A percentile compares a stretch with the other conserved stretches of the same genome.
phyloP scores from a whole-genome alignment of 2,329 filamentous ascomycete species.

The Ceratocystis destructans region DNA sequence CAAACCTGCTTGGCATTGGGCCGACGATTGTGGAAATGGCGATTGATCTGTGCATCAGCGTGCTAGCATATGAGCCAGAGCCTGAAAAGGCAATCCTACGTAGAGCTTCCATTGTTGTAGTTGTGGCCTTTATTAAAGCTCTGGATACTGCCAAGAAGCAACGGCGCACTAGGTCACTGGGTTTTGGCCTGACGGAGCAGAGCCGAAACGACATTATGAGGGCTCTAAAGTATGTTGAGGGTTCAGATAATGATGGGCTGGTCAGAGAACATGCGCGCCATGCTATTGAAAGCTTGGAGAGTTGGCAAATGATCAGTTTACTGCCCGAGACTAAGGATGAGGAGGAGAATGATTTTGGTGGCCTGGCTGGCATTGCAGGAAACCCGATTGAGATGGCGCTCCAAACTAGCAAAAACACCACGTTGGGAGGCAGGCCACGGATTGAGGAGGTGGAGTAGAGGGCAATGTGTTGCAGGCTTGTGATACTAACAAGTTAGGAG shows the following conservation, averaged over 20 bases:
- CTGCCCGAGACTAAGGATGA: constrained; percentile 28
- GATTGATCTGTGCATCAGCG: constrained; percentile 48
- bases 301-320: constrained; percentile 42
- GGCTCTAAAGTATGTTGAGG: constrained; percentile 49
- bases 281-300: constrained; percentile 52
- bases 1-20: constrained; percentile 43
- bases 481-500: not conserved
- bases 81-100: constrained; percentile 50
- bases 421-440: constrained; percentile 25
- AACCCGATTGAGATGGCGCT: constrained; percentile 22
- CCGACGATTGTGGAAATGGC: constrained; percentile 38
- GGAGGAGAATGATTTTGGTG: constrained; percentile 27
- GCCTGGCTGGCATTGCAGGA: constrained; percentile 22
- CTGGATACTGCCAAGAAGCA: constrained; percentile 40
- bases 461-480: constrained; percentile 18
- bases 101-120: constrained; percentile 49
- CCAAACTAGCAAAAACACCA: not conserved
- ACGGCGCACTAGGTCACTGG: constrained; percentile 30
- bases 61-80: constrained; percentile 48
- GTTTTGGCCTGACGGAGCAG: constrained; percentile 40
- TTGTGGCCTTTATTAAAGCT: constrained; percentile 48
- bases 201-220: constrained; percentile 48
- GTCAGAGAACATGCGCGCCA: constrained; percentile 53
- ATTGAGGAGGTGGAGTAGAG: constrained; percentile 49
- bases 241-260: constrained; percentile 53